Percentiles rank a stretch among this genome's conserved stretches.
Evolutionary conservation across 257 asterid genomes (phyloP).

Genomic region (Ehretia macrophylla): DNA sequence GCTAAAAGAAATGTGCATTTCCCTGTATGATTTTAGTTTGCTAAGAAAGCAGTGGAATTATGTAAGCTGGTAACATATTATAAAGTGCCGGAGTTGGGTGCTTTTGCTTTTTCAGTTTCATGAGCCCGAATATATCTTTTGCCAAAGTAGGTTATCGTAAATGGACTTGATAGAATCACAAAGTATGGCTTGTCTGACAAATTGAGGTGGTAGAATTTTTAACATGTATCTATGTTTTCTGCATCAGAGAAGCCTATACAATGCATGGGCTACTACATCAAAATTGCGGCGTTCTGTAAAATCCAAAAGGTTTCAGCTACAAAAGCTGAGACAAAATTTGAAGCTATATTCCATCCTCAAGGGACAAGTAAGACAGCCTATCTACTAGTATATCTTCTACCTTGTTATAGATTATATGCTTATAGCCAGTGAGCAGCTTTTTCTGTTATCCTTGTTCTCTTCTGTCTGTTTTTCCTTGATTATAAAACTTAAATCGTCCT

Average conservation of each 20-base stretch:
- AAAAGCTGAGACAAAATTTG: conserved; percentile 45
- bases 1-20: too few relatives aligned
- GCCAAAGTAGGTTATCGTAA: too few relatives aligned
- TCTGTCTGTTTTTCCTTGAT: background rate
- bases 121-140: too few relatives aligned
- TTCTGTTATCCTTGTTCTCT: background rate
- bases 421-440: background rate
- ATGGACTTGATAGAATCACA: too few relatives aligned
- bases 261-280: conserved; percentile 62
- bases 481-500: background rate
- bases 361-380: conserved; percentile 70
- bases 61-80: too few relatives aligned
- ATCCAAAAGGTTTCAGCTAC: conserved; percentile 61
- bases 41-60: too few relatives aligned
- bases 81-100: too few relatives aligned
- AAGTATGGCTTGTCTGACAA: too few relatives aligned
- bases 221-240: conserved; percentile 9
- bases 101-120: too few relatives aligned
- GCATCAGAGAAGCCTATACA: conserved; percentile 63
- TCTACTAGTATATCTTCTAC: too few relatives aligned
- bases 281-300: conserved; percentile 55
- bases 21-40: too few relatives aligned
- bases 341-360: conserved; percentile 58
- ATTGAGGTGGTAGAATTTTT: background rate
- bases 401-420: background rate